These are phyloP conservation scores for Zymoseptoria tritici DNA, from an alignment of 2,329 filamentous ascomycete genomes.

Conservation along the genomic window DNA sequence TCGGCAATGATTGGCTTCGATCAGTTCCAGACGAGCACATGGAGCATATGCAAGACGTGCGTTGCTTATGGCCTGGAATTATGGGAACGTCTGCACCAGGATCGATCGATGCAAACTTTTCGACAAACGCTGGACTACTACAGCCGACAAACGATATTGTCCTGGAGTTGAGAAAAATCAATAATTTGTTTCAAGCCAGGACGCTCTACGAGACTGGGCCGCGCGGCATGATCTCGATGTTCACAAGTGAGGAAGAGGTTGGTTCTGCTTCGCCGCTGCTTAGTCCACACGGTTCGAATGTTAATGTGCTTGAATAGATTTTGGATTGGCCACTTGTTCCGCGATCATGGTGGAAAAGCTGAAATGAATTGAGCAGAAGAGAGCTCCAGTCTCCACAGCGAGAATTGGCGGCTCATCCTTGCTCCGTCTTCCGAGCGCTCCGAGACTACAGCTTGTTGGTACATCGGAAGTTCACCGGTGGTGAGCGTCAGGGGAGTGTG, in stretches of 20 bases:
- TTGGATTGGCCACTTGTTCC: background rate
- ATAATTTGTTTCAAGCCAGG: background rate
- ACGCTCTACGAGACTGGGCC: background rate
- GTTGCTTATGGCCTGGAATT: background rate
- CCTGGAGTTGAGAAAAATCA: background rate
- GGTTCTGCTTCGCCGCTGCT: background rate
- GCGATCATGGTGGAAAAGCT: background rate
- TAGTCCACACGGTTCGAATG: background rate
- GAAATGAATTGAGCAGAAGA: background rate
- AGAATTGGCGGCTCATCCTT: background rate
- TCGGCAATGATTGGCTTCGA: background rate
- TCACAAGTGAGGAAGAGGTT: background rate
- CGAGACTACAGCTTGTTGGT: too few species aligned
- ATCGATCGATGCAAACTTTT: background rate
- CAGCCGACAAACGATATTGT: background rate
- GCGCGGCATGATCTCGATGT: background rate
- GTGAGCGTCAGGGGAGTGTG: too few species aligned
- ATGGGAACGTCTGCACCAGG: background rate
- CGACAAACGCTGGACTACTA: background rate
- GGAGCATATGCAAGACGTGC: background rate
- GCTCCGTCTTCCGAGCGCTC: too few species aligned
- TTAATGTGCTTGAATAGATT: background rate
- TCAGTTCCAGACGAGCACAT: background rate
- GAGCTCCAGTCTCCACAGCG: background rate
- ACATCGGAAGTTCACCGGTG: too few species aligned